phyloP scores from a whole-genome alignment of 345 rosid genomes.

The Moricandia arvensis region DNA sequence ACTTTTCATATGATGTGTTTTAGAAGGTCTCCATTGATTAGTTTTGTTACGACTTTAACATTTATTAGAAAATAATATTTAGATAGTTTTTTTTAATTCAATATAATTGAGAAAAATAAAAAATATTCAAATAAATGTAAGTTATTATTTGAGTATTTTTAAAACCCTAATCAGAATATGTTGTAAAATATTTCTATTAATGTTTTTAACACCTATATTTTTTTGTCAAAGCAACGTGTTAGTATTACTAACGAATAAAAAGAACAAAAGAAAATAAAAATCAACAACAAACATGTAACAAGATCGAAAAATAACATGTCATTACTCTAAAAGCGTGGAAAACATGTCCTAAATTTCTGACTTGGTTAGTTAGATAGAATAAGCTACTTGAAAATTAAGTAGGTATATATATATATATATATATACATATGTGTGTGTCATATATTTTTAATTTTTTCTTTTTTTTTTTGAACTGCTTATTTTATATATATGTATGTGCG shows the following conservation, averaged over 20 bases:
- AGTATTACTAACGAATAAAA: not conserved
- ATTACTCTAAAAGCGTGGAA: conserved; percentile 4
- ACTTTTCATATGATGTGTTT: not conserved
- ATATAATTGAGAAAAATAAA: not conserved
- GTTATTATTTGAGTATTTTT: not conserved
- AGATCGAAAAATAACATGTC: not conserved
- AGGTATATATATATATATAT: not conserved
- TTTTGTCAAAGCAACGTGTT: not conserved
- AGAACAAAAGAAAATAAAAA: not conserved
- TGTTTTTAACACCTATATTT: not conserved
- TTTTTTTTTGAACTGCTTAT: no score
- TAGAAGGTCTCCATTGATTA: not conserved
- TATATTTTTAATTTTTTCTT: no score
- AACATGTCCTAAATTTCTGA: conserved; percentile 27
- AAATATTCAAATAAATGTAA: no score
- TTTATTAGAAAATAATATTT: not conserved
- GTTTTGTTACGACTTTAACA: not conserved
- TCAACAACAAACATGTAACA: not conserved
- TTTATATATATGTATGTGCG: not conserved
- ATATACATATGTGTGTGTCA: no score
- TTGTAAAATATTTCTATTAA: no score
- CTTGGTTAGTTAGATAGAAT: conserved; percentile 8
- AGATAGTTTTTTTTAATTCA: not conserved
- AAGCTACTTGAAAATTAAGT: conserved; percentile 14
- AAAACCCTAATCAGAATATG: no score